phyloP scores from a whole-genome alignment of 495 filamentous ascomycete species.

The Letharia lupina region DNA sequence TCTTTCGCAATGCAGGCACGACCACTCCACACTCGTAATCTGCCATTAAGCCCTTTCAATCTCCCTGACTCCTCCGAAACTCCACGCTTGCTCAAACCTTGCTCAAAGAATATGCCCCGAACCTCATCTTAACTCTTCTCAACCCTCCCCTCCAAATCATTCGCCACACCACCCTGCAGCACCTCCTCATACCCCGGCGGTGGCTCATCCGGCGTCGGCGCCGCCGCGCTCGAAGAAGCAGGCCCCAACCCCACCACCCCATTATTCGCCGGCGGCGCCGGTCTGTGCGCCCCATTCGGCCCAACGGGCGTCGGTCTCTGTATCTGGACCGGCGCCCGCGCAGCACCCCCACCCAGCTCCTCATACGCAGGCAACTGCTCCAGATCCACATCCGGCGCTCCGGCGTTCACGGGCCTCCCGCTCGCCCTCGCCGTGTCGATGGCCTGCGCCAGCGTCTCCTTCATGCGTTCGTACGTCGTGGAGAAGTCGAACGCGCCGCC shows the following conservation, averaged over 20 bases:
- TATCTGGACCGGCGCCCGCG: conserved; percentile 30
- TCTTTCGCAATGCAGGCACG: not conserved
- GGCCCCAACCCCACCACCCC: conserved; percentile 10
- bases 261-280: conserved; percentile 20
- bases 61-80: not conserved
- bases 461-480: conserved; percentile 71
- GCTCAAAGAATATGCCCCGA: not conserved
- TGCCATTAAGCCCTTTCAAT: not conserved
- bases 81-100: conserved; percentile 5
- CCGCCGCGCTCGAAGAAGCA: not conserved
- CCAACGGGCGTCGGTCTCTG: conserved; percentile 24
- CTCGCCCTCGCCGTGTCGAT: conserved; percentile 56
- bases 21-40: not conserved
- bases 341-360: conserved; percentile 20
- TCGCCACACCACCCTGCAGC: conserved; percentile 67
- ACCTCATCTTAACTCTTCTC: not conserved
- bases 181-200: conserved; percentile 92
- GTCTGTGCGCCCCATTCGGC: conserved; percentile 13
- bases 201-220: conserved; percentile 58
- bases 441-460: conserved; percentile 72
- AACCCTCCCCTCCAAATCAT: conserved; percentile 41
- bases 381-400: conserved; percentile 50
- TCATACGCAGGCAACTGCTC: conserved; percentile 81
- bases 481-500: conserved; percentile 93
- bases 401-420: conserved; percentile 37